These are phyloP conservation scores for Linderina pennispora DNA, from an alignment of 192 early-diverging fungal genomes.

Conservation along the genomic window DNA sequence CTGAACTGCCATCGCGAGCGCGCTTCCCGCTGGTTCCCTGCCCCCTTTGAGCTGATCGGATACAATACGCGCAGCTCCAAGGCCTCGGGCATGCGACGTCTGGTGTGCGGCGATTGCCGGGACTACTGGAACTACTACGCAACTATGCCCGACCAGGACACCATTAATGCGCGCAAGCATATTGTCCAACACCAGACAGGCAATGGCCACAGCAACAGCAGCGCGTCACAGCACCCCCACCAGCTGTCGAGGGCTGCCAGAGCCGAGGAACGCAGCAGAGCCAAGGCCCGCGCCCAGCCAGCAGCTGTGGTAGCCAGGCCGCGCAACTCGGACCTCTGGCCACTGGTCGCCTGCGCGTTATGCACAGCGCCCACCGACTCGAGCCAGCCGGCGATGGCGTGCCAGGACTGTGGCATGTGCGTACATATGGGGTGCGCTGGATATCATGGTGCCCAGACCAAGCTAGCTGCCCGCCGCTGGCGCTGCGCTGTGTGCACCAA, in stretches of 20 bases:
- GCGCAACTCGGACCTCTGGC: constrained; percentile 17
- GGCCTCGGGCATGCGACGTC: constrained; percentile 11
- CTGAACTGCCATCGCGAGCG: constrained; percentile 29
- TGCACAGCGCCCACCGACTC: constrained; percentile 15
- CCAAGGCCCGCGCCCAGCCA: constrained; percentile 1
- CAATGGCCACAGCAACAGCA: neutral
- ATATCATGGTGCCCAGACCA: constrained; percentile 16
- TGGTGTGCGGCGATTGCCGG: constrained; percentile 37
- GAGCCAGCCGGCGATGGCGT: constrained; percentile 10
- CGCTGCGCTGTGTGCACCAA: constrained; percentile 61
- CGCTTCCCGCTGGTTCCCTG: constrained; percentile 20
- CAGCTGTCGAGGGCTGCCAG: neutral
- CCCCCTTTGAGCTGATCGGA: constrained; percentile 17
- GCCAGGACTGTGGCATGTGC: constrained; percentile 44
- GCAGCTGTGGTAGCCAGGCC: constrained; percentile 6
- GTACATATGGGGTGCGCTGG: constrained; percentile 39
- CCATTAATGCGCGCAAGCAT: constrained; percentile 18
- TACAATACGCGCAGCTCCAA: constrained; percentile 33
- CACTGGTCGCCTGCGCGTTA: constrained; percentile 26
- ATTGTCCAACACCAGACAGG: neutral
- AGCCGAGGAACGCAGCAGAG: neutral
- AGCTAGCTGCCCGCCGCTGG: constrained; percentile 41
- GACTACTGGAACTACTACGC: constrained; percentile 39
- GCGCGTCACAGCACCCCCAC: neutral
- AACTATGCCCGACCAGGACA: constrained; percentile 33